Evolutionary conservation across 495 filamentous ascomycete species (phyloP).

Genomic region (Penicillium chermesinum): DNA sequence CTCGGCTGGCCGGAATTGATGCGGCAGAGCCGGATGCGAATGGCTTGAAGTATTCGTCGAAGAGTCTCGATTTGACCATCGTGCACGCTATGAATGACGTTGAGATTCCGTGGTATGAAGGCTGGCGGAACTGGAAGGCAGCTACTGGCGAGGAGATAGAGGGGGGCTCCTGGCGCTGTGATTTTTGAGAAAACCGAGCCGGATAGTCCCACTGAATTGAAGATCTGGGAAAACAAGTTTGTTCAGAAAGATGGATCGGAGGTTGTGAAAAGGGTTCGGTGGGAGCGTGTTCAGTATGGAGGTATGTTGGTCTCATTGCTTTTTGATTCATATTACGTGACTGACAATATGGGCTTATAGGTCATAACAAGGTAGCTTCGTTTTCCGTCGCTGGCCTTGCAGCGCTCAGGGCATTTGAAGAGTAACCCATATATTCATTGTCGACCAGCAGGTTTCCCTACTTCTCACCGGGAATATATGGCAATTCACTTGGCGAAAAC

Average conservation of each 20-base stretch:
- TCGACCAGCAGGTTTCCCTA: neutral
- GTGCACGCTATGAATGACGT: conserved; percentile 71
- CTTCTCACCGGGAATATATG: neutral
- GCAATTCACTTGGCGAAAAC: neutral
- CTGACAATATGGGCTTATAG: conserved; percentile 10
- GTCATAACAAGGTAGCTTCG: conserved; percentile 48
- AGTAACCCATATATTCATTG: conserved; percentile 9
- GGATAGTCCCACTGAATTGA: conserved; percentile 26
- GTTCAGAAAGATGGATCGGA: conserved; percentile 23
- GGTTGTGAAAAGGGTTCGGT: conserved; percentile 44
- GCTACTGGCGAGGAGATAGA: conserved; percentile 41
- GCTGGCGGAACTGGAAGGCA: conserved; percentile 47
- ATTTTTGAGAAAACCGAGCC: conserved; percentile 30
- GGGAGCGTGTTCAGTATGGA: conserved; percentile 44
- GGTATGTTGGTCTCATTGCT: conserved; percentile 28
- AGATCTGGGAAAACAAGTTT: conserved; percentile 36
- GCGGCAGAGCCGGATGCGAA: conserved; percentile 15
- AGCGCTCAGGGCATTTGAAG: conserved; percentile 59
- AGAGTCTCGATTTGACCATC: conserved; percentile 59
- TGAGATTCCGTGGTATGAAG: conserved; percentile 64
- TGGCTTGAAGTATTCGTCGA: conserved; percentile 35
- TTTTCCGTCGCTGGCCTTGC: conserved; percentile 54
- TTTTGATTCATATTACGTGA: neutral
- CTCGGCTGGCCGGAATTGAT: conserved; percentile 34
- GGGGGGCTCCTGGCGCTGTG: conserved; percentile 49